phyloP scores from a whole-genome alignment of 2,329 filamentous ascomycete genomes.

The Alternaria burnsii region DNA sequence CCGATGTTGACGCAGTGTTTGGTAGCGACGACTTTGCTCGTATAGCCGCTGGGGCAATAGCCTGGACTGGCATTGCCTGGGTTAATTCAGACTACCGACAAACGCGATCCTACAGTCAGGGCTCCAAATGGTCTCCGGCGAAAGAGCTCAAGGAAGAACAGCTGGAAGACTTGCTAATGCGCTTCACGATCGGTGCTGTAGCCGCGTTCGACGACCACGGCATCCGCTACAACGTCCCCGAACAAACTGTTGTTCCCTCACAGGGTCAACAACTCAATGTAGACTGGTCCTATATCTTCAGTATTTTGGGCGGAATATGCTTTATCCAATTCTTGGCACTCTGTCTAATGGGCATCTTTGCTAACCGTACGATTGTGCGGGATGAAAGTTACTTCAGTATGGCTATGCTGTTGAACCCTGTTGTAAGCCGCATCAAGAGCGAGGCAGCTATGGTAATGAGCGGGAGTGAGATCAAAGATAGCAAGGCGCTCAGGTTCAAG shows the following conservation, averaged over 20 bases:
- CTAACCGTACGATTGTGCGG: conserved; percentile 42
- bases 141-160: conserved; percentile 4
- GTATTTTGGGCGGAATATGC: conserved; percentile 20
- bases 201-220: conserved; percentile 49
- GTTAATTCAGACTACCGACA: conserved; percentile 25
- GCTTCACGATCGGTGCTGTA: conserved; percentile 43
- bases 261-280: conserved; percentile 42
- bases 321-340: conserved; percentile 34
- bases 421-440: conserved; percentile 34
- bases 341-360: conserved; percentile 17
- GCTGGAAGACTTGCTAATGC: conserved; percentile 36
- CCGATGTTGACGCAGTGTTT: conserved; percentile 33
- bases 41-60: conserved; percentile 43
- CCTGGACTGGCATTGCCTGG: conserved; percentile 40
- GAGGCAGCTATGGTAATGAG: conserved; percentile 36
- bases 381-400: conserved; percentile 45
- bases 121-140: conserved; percentile 37
- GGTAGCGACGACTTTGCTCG: conserved; percentile 39
- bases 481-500: conserved; percentile 34
- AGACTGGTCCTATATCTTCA: conserved; percentile 38
- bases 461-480: conserved; percentile 41
- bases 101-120: conserved; percentile 30
- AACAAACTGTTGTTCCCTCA: conserved; percentile 14
- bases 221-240: conserved; percentile 28
- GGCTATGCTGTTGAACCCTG: conserved; percentile 43